These are phyloP conservation scores for Solanum okadae DNA, from an alignment of 257 asterid genomes.

Conservation along the genomic window DNA sequence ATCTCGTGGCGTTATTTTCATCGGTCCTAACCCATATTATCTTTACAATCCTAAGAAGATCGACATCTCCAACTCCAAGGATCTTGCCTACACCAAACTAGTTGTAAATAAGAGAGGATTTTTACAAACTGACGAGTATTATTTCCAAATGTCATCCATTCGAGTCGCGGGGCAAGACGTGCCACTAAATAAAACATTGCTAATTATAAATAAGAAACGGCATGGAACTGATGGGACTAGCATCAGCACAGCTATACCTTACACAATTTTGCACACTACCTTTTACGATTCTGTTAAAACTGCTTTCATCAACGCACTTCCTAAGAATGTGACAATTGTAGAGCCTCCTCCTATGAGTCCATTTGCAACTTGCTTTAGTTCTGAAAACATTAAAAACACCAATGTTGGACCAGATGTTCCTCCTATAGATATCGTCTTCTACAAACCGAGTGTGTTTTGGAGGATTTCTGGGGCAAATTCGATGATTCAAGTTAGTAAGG, in stretches of 20 bases:
- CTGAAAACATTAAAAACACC: not conserved
- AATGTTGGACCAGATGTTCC: not conserved
- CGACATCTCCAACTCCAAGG: not conserved
- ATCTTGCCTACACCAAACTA: not conserved
- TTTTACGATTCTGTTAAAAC: constrained; percentile 29
- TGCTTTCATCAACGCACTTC: constrained; percentile 38
- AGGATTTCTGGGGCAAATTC: constrained; percentile 33
- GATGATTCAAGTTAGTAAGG: constrained; percentile 19
- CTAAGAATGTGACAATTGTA: constrained; percentile 18
- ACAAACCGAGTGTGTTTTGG: constrained; percentile 17
- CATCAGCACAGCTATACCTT: constrained; percentile 36
- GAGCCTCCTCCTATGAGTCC: constrained; percentile 21
- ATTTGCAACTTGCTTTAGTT: constrained; percentile 42
- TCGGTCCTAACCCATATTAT: constrained; percentile 1
- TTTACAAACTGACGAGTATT: constrained; percentile 29
- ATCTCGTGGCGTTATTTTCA: not conserved
- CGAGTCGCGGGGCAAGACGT: constrained; percentile 17
- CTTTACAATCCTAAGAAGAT: not conserved
- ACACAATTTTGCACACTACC: constrained; percentile 27
- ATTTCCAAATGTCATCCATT: constrained; percentile 32
- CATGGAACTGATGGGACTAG: constrained; percentile 50
- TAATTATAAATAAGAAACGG: constrained; percentile 14
- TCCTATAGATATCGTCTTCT: not conserved
- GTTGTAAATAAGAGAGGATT: not conserved
- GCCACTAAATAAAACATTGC: constrained; percentile 19